Base-by-base conservation (phyloP, 495 filamentous ascomycete species). In the Penicillium parvum region DNA sequence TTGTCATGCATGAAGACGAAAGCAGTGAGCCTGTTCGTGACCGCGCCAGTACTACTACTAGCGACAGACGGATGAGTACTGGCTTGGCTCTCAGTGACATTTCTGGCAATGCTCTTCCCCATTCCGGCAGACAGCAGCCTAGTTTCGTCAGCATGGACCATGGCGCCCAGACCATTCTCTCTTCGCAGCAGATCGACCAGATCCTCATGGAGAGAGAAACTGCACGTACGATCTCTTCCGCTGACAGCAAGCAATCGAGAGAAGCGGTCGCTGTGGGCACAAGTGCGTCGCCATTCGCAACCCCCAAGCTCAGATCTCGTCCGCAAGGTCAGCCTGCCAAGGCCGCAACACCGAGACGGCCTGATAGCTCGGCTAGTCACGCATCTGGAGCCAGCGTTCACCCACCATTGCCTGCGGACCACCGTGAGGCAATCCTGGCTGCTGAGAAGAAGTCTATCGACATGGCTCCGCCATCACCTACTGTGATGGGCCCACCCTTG, bases 401-500 rank as follows among this genome's bases (percentile, higher is more conserved):
- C 50, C 90, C 89, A 3, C 89, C 91, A 11, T 68, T 98, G 21
- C 90, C 92, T 29, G 43, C 66, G 7, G 88, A 95, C 56, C 88
- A 94, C 61, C 84, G 80, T 45, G 78, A 96, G 62, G 79, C 77
- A 39, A 96, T 96, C 50, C 78, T 88, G 40, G 88, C 87, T 7
- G 91, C 88, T 23, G 73, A 77, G 33, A 77, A 74, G 61, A 74
- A 74, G 25, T 72, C 72, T 4, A 56, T 69, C 15, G 77, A 77
- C 34, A 65, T 56, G 47, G 60, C 66, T 5, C 67, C 64, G 10
- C 70, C 71, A 9, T 64, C 68, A 25, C 64, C 68, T 25, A 73
- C 69, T 27, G 53, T 65, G 30, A 98, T 97, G 92, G 92, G 88
- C 0, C 92, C 92, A 28, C 91, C 92, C 6, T 54, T 82, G 35